Base-by-base conservation (phyloP, 306 rosid species). In the Malus sieversii region DNA sequence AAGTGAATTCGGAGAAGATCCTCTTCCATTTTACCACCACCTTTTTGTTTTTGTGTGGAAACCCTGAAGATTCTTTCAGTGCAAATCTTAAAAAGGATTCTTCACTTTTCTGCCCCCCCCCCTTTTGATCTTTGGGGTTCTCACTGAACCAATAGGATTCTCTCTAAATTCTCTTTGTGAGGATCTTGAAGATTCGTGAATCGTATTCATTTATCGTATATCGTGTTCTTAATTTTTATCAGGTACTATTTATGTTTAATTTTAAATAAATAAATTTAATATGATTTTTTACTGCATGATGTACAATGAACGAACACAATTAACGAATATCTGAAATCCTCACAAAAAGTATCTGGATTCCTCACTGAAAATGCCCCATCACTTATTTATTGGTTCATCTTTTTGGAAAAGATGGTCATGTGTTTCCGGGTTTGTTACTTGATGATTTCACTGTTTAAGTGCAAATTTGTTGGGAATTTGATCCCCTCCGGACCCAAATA, bases 11-110 rank as follows among this genome's bases (percentile, higher is more conserved):
- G 42, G 10, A 2, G 2, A 6, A 2, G 42, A 38, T 38, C 42
- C 2, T 38, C 42, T 29, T 16, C 46, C 51, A 72, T 82, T 72
- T 6, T 9, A 29, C 7, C 68, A 32, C 22, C 13, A 6, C 33
- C 60, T 53, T 65, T 77, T 85, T 90, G 87, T 78, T 80, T 80
- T 73, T 84, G 48, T 66, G 62, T 79, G 82, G 75, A 80, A 58
- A 71, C 89, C 71, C 52, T 42, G 45, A 62, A 83, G 86, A 87
- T 85, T 85, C 86, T 77, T 77, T 40, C 20, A 58, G 58, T 72
- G 72, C 77, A 73, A 71, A 67, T 80, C 74, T 25, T 29, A 32
- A 58, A 16, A 13, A 64, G 22, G 23, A 35, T 75, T 67, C 66
- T 32, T 70, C 55, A 66, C 52, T 33, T 63, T 55, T 19, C 18